Percentiles rank a stretch among this genome's conserved stretches.
These are phyloP conservation scores for Hypocreales sp. DNA, from an alignment of 2,329 filamentous ascomycete species.

Conservation along the genomic window DNA sequence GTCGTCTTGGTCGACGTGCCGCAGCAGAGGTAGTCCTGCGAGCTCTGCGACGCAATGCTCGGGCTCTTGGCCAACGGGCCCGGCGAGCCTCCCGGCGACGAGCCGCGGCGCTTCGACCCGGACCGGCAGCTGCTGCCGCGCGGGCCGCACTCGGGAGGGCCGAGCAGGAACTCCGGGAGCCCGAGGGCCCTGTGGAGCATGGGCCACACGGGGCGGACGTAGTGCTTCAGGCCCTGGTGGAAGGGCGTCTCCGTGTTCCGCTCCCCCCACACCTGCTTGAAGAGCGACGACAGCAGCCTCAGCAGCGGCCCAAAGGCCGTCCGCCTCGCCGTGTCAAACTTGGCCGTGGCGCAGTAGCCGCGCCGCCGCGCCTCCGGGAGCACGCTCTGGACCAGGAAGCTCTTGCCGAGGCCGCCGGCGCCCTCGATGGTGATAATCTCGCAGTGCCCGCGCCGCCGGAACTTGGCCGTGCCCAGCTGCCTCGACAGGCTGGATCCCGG, in stretches of 20 bases:
- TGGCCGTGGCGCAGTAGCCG: conserved; percentile 50
- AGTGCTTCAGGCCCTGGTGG: conserved; percentile 44
- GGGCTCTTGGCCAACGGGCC: conserved; percentile 14
- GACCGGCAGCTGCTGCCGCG: conserved; percentile 17
- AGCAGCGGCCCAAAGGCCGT: conserved; percentile 48
- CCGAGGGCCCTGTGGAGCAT: conserved; percentile 45
- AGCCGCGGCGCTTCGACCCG: conserved; percentile 26
- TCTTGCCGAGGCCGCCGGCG: conserved; percentile 48
- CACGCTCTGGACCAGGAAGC: conserved; percentile 46
- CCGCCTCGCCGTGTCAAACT: conserved; percentile 46
- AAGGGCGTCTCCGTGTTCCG: conserved; percentile 49
- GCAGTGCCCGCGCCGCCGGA: conserved; percentile 44
- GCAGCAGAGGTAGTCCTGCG: conserved; percentile 44
- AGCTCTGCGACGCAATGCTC: conserved; percentile 29
- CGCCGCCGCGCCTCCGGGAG: conserved; percentile 42
- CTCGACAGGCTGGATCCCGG: conserved; percentile 34
- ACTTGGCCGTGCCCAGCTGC: conserved; percentile 40
- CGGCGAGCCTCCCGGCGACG: conserved; percentile 31
- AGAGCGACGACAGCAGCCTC: conserved; percentile 48
- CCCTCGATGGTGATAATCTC: conserved; percentile 48
- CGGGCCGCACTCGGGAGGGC: conserved; percentile 23
- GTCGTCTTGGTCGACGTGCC: conserved; percentile 48
- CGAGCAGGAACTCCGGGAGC: conserved; percentile 55
- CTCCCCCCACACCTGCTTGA: conserved; percentile 53
- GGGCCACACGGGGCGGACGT: conserved; percentile 48